Evolutionary conservation across 306 rosid genomes (phyloP), one percentile per base, ranked within the genome.

Genomic region (Vigna mungo): DNA sequence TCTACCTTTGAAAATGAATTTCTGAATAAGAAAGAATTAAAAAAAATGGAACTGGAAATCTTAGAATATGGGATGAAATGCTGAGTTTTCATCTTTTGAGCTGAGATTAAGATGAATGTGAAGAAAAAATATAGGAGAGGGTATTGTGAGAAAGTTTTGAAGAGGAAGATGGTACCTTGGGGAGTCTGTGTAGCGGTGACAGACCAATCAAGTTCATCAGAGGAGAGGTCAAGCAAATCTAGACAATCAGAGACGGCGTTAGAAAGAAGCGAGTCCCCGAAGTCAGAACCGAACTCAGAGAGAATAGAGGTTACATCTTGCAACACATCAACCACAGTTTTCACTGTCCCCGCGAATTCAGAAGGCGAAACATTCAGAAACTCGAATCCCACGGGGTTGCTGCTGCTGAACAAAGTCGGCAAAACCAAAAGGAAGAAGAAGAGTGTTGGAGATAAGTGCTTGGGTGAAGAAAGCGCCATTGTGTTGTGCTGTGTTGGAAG

Each of bases 211-310:
- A 92, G 83, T 10, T 79, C 85, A 20, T 95, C 97, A 15, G 87
- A 75, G 9, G 97, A 88, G 49, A 75, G 39, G 34, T 95, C 97
- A 23, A 95, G 90, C 81, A 95, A 81, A 37, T 95, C 97, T 9
- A 88, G 83, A 63, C 99, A 95, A 71, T 95, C 97, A 36, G 92
- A 83, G 37, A 95, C 66, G 74, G 99, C 97, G 20, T 80, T 87
- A 3, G 96, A 77, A 18, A 89, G 59, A n/a, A 91, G 97, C 4
- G 78, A 85, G 56, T 92, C 87, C 0, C 97, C 94, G 3, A 87
- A 79, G 9, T 21, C 76, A 4, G 21, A 55, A 15, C 81, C 77
- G 34, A 92, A 86, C 18, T 71, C 79, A 6, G 94, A 88, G 85
- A 95, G 79, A 75, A 86, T 81, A 20, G 94, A 81, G 11, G 61